Evolutionary conservation across 257 asterid genomes (phyloP).

Genomic region (Striga asiatica): DNA sequence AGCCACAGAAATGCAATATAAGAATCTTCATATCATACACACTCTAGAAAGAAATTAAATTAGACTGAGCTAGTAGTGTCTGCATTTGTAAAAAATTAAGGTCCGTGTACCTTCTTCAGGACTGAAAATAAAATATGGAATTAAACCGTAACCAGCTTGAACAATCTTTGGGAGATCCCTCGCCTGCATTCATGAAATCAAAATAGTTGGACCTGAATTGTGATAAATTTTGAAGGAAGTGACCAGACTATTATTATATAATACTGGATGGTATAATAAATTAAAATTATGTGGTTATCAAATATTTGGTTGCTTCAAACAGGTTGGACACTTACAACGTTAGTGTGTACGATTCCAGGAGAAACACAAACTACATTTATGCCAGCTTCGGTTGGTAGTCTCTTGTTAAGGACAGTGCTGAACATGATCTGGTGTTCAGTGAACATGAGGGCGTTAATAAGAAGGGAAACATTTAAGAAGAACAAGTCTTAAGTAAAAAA

Average conservation of each 20-base stretch:
- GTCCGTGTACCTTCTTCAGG: constrained; percentile 68
- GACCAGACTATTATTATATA: neutral
- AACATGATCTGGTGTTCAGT: constrained; percentile 70
- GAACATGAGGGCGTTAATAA: constrained; percentile 16
- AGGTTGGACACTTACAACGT: constrained; percentile 64
- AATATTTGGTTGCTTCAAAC: too few relatives aligned
- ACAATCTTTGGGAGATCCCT: constrained; percentile 85
- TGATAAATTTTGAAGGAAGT: neutral
- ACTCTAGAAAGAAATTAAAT: neutral
- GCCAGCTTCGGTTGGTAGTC: constrained; percentile 87
- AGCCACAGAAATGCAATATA: neutral
- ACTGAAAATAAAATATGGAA: constrained; percentile 81
- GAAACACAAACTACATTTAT: constrained; percentile 70
- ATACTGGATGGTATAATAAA: neutral
- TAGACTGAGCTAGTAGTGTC: too few relatives aligned
- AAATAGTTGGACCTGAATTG: neutral
- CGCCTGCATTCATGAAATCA: constrained; percentile 47
- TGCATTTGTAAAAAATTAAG: neutral
- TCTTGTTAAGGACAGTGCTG: constrained; percentile 84
- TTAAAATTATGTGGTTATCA: constrained; percentile 6
- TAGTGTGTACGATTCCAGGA: constrained; percentile 93
- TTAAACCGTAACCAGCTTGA: constrained; percentile 73
- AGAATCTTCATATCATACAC: neutral
- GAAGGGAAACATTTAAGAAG: neutral
- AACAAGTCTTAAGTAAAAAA: neutral